Percentiles rank a stretch among this genome's conserved stretches.
These are phyloP conservation scores for Phoenix dactylifera DNA, from an alignment of 176 grass and related monocot species.

Conservation along the genomic window DNA sequence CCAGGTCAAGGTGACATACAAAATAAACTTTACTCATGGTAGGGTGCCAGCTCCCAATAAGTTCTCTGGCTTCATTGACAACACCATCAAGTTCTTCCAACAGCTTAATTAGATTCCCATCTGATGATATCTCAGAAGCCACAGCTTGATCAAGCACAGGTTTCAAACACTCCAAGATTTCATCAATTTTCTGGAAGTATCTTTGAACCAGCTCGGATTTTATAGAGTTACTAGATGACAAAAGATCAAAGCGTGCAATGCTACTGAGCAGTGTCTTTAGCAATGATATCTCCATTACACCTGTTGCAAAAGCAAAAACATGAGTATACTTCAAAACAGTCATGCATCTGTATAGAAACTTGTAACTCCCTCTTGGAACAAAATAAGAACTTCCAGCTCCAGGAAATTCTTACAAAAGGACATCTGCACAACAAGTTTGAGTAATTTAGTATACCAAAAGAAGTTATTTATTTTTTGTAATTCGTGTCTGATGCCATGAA, in stretches of 20 bases:
- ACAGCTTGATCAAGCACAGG: slow-evolving; percentile 3
- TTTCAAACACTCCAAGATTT: slow-evolving; percentile 5
- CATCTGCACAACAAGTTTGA: too few relatives aligned
- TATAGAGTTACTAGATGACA: slow-evolving; percentile 1
- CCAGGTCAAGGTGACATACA: slow-evolving; percentile 29
- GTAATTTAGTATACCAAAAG: too few relatives aligned
- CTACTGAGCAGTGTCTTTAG: not conserved
- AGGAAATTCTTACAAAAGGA: too few relatives aligned
- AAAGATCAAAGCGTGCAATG: not conserved
- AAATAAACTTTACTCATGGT: slow-evolving; percentile 87
- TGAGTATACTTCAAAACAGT: not conserved
- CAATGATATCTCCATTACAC: slow-evolving; percentile 8
- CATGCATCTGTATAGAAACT: too few relatives aligned
- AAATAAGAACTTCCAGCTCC: too few relatives aligned
- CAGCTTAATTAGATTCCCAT: slow-evolving; percentile 24
- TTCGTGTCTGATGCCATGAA: too few relatives aligned
- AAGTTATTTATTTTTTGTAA: too few relatives aligned
- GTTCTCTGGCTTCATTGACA: slow-evolving; percentile 40
- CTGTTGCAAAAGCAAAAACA: slow-evolving; percentile 1
- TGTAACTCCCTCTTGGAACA: too few relatives aligned
- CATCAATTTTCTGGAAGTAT: slow-evolving; percentile 1
- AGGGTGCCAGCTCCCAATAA: slow-evolving; percentile 75
- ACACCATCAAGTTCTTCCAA: slow-evolving; percentile 35
- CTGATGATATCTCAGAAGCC: not conserved
- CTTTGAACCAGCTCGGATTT: not conserved